Percentiles rank a stretch among this genome's conserved stretches.
phyloP scores from a whole-genome alignment of 179 eudicot species.

The Pouteria campechiana region DNA sequence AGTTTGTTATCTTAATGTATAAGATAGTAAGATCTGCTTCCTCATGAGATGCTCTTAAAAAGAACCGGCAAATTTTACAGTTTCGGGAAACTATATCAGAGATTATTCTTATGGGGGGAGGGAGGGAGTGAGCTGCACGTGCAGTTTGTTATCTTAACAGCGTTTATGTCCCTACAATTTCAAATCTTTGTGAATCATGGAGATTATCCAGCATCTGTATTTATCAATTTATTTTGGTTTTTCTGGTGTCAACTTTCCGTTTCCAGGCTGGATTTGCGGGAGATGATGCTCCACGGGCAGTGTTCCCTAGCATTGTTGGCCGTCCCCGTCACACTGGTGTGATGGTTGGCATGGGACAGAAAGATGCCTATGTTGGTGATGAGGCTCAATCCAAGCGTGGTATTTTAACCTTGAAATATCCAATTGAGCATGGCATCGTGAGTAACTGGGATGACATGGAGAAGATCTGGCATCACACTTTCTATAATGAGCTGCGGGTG shows the following conservation, averaged over 20 bases:
- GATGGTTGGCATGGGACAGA: conserved; percentile 44
- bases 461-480: conserved; percentile 38
- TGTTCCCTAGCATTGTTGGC: conserved; percentile 39
- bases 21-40: too few species aligned
- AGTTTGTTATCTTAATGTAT: too few species aligned
- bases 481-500: conserved; percentile 35
- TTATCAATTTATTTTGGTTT: background rate
- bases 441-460: conserved; percentile 47
- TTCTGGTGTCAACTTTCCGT: background rate
- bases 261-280: conserved; percentile 40
- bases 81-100: too few species aligned
- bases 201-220: background rate
- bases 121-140: too few species aligned
- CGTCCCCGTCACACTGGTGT: conserved; percentile 43
- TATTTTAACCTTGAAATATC: conserved; percentile 31
- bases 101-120: too few species aligned
- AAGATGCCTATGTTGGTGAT: conserved; percentile 36
- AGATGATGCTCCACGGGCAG: conserved; percentile 49
- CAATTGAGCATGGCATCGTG: conserved; percentile 38
- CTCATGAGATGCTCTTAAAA: too few species aligned
- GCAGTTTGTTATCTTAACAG: too few species aligned
- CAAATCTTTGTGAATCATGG: background rate
- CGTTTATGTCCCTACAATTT: too few species aligned
- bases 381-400: conserved; percentile 44
- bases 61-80: too few species aligned